Evolutionary conservation across 768 basidiomycete species (phyloP).

Genomic region (Harrya chromipes): DNA sequence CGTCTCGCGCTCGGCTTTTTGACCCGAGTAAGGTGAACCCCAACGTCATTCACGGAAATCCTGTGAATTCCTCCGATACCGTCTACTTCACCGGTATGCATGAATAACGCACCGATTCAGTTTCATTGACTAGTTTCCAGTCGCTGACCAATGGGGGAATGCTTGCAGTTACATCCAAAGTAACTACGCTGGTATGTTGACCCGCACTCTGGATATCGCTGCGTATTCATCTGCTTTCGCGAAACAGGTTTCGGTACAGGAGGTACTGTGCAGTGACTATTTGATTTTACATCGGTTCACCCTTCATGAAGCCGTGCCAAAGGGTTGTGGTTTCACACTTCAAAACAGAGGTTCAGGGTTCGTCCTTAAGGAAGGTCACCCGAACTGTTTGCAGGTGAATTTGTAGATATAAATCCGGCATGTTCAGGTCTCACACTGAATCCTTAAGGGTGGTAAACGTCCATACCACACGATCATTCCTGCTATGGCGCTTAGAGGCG

Average conservation of each 20-base stretch:
- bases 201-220: neutral
- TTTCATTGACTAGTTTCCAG: slow-evolving; percentile 34
- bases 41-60: slow-evolving; percentile 71
- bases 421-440: neutral
- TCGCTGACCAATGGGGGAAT: slow-evolving; percentile 84
- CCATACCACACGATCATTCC: slow-evolving; percentile 95
- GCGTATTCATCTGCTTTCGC: slow-evolving; percentile 3
- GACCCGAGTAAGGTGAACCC: slow-evolving; percentile 64
- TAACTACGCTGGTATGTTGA: slow-evolving; percentile 68
- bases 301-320: slow-evolving; percentile 66
- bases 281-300: slow-evolving; percentile 3
- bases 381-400: slow-evolving; percentile 74
- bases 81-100: slow-evolving; percentile 83
- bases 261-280: slow-evolving; percentile 40
- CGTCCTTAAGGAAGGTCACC: slow-evolving; percentile 72
- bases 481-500: slow-evolving; percentile 71
- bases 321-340: slow-evolving; percentile 93
- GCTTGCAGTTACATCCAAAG: slow-evolving; percentile 89
- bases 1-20: slow-evolving; percentile 75
- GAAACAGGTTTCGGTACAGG: slow-evolving; percentile 81
- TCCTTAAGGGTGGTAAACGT: slow-evolving; percentile 71
- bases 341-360: slow-evolving; percentile 94
- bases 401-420: neutral
- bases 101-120: neutral
- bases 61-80: slow-evolving; percentile 84